phyloP scores from a whole-genome alignment of 495 filamentous ascomycete species.

The Hyaloscypha variabilis region DNA sequence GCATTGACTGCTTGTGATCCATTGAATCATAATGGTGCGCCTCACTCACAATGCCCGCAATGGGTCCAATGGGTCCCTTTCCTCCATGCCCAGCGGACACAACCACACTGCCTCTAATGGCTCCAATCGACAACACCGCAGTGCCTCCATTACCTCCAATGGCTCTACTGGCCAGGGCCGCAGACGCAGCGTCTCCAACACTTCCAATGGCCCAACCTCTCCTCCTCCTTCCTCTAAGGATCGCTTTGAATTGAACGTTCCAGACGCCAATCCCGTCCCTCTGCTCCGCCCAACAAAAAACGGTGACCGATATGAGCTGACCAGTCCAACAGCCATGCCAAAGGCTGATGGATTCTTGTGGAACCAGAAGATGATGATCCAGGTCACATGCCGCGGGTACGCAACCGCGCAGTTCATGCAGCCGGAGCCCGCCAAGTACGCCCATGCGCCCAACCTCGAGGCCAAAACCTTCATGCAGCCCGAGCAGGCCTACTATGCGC shows the following conservation, averaged over 20 bases:
- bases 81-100: not conserved
- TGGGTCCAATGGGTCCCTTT: not conserved
- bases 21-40: not conserved
- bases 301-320: slow-evolving; percentile 57
- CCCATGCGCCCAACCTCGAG: slow-evolving; percentile 57
- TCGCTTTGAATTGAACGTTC: not conserved
- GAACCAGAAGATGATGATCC: slow-evolving; percentile 65
- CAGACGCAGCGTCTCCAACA: too few relatives aligned
- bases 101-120: not conserved
- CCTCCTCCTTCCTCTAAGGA: not conserved
- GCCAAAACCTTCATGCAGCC: slow-evolving; percentile 63
- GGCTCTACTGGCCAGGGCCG: too few relatives aligned
- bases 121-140: not conserved
- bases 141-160: too few relatives aligned
- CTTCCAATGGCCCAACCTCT: not conserved
- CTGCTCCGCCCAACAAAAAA: slow-evolving; percentile 48
- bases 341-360: slow-evolving; percentile 60
- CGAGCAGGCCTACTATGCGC: slow-evolving; percentile 60
- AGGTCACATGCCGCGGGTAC: slow-evolving; percentile 58
- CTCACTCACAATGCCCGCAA: not conserved
- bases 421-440: slow-evolving; percentile 59
- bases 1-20: not conserved
- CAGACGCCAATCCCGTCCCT: not conserved
- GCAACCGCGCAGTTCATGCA: slow-evolving; percentile 62
- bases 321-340: slow-evolving; percentile 56